Base-by-base conservation (phyloP, 2,329 filamentous ascomycete genomes). In the Gaeumannomyces tritici region DNA sequence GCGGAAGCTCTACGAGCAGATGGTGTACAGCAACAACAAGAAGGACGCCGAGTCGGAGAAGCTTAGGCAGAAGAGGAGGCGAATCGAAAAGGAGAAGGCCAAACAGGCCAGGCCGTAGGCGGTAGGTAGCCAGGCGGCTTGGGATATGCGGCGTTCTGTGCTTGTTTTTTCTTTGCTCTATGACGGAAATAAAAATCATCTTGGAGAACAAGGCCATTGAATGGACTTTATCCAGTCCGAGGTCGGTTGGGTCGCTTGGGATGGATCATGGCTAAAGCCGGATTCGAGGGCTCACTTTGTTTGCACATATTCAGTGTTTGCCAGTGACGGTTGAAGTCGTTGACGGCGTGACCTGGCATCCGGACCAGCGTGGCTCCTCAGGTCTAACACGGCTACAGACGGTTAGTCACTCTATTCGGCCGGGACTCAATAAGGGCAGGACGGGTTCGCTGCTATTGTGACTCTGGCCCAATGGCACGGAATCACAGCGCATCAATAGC, bases 1-100 rank as follows among this genome's bases (percentile, higher is more conserved):
- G 87, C 84, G 95, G 71, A 97, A 97, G 86, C 80, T 97, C 71
- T 89, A 93, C 68, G 95, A 98, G 81, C 95, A 97, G 80, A 99
- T 99, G 91, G 83, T 92, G 72, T 96, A 96, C 77, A 92, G 87
- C 65, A 96, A 97, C 77, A 93, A 89, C 78, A 93, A 95, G 83
- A 90, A 91, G 81, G 93, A 93, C 68, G 89, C 87, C 29, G 91
- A 96, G 79, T 90, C 93, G 59, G 89, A 93, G 79, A 90, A 88
- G 77, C 78, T 99, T 73, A 84, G 93, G 69, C 84, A 83, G 63
- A 99, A 99, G 88, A 87, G 91, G 76, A 90, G 95, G 78, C 96
- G 87, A 83, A 76, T 97, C 65, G 95, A 98, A 78, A 92, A 80
- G 74, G 75, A 82, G 73, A 74, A 76, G 73, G 75, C 72, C 63